These are phyloP conservation scores for Heliamphora exappendiculata DNA, from an alignment of 148 eudicot species.

Conservation along the genomic window DNA sequence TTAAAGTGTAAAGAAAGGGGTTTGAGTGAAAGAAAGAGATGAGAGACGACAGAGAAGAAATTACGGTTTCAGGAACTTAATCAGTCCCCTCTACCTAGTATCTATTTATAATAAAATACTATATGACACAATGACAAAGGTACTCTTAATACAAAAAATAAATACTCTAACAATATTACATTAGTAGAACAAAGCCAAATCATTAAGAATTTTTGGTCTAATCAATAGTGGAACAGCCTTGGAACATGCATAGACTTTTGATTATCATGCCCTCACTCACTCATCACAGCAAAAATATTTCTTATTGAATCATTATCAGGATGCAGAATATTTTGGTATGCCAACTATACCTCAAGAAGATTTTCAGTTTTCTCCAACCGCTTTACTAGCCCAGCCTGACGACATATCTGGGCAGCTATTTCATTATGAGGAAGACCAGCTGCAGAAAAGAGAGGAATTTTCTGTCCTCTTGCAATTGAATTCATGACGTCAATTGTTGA, in stretches of 20 bases:
- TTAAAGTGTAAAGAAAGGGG: too few species aligned
- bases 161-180: too few species aligned
- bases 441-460: conserved; percentile 96
- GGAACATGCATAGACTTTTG: not conserved
- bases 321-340: not conserved
- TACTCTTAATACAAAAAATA: too few species aligned
- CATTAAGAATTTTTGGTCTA: not conserved
- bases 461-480: conserved; percentile 98
- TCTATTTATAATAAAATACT: too few species aligned
- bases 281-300: too few species aligned
- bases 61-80: too few species aligned
- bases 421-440: conserved; percentile 99
- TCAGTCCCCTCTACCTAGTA: too few species aligned
- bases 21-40: too few species aligned
- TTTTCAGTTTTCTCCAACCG: conserved; percentile 79
- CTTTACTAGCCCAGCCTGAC: conserved; percentile 97
- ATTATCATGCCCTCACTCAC: not conserved
- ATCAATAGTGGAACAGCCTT: not conserved
- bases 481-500: conserved; percentile 99
- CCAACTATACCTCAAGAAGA: conserved; percentile 67
- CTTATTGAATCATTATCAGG: not conserved
- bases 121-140: too few species aligned
- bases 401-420: conserved; percentile 97
- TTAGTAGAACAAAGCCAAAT: not conserved
- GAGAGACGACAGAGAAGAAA: too few species aligned